Percentiles rank a stretch among this genome's conserved stretches.
phyloP scores from a whole-genome alignment of 306 rosid genomes.

The Lablab purpureus region DNA sequence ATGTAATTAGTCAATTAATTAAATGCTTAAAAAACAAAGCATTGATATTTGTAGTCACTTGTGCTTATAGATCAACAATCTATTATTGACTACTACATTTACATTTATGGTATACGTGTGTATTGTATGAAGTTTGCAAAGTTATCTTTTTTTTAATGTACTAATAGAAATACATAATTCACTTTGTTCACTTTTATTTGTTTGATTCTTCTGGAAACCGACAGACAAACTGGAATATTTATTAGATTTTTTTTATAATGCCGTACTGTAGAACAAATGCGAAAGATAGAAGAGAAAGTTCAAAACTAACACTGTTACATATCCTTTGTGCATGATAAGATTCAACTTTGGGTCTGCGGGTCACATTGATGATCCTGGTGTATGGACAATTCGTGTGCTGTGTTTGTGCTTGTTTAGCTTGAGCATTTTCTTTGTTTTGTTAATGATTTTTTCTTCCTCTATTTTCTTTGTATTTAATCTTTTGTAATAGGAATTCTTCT shows the following conservation, averaged over 20 bases:
- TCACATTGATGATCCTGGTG: conserved; percentile 13
- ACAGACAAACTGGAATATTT: neutral
- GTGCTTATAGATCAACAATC: conserved; percentile 6
- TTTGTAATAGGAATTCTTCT: neutral
- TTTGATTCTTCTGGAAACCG: conserved; percentile 21
- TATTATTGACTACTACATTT: neutral
- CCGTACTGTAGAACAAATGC: neutral
- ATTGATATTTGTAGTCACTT: neutral
- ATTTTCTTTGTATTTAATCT: neutral
- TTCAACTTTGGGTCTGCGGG: neutral
- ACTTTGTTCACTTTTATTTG: conserved; percentile 3
- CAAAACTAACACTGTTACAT: neutral
- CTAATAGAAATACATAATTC: conserved; percentile 15
- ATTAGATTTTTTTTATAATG: neutral
- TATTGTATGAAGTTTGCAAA: neutral
- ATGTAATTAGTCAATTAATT: neutral
- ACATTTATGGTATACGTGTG: neutral
- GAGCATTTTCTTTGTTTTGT: neutral
- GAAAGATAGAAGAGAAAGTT: neutral
- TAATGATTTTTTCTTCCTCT: conserved; percentile 11
- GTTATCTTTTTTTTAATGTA: neutral
- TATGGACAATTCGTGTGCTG: conserved; percentile 1
- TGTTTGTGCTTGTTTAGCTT: conserved; percentile 8
- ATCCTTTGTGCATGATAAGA: neutral
- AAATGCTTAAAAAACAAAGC: conserved; percentile 5